Conservation (phyloP, 2,329 filamentous ascomycete species). For the Ophiostoma himal-ulmi region DNA sequence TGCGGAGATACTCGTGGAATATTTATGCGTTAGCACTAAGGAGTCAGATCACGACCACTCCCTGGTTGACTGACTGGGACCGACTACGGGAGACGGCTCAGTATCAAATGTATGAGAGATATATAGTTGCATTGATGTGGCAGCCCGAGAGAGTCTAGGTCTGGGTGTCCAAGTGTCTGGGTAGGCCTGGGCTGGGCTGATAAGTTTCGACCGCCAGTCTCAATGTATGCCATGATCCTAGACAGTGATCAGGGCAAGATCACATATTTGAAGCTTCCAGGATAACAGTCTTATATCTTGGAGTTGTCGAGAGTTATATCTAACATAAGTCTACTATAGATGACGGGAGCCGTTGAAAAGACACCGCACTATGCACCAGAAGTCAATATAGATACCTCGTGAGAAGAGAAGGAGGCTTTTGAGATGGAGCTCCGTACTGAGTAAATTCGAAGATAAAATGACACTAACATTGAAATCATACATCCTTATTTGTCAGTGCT, state of each 20-base stretch:
- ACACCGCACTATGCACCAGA: not conserved
- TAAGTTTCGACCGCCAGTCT: not conserved
- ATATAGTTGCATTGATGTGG: not conserved
- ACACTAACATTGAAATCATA: too few relatives aligned
- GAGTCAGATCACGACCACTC: not conserved
- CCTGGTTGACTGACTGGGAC: not conserved
- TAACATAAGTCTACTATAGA: too few relatives aligned
- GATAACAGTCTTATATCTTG: not conserved
- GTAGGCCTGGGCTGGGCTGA: not conserved
- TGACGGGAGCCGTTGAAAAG: not conserved
- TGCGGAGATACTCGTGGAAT: not conserved
- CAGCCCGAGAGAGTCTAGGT: not conserved
- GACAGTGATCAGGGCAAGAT: not conserved
- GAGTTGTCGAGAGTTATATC: not conserved
- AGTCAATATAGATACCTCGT: not conserved
- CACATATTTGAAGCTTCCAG: not conserved
- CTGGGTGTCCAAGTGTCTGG: not conserved
- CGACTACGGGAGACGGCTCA: not conserved
- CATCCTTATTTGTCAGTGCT: not conserved
- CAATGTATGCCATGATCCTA: not conserved
- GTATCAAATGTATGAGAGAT: not conserved
- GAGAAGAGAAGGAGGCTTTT: not conserved
- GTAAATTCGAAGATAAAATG: not conserved
- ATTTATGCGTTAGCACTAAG: constrained; percentile 1
- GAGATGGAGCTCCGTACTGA: not conserved